A percentile compares a stretch with the other conserved stretches of the same genome.
Conservation (phyloP, 345 rosid genomes). For the Zanthoxylum bungeanum region DNA sequence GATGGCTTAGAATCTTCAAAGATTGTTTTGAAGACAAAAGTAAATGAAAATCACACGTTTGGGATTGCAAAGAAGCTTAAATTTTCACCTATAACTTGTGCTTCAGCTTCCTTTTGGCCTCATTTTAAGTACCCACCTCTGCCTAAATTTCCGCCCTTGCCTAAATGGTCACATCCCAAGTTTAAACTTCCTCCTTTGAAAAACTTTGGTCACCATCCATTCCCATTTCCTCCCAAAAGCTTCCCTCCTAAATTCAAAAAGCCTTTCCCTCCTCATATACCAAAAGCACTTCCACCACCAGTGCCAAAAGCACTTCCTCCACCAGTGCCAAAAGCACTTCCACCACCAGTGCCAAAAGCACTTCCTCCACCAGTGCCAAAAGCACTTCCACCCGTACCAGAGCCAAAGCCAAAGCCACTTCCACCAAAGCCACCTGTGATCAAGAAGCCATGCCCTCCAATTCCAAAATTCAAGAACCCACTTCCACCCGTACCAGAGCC, state of each 20-base stretch:
- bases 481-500: too few species aligned
- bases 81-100: slow-evolving; percentile 54
- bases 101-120: slow-evolving; percentile 58
- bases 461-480: too few species aligned
- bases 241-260: slow-evolving; percentile 22
- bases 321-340: slow-evolving; percentile 10
- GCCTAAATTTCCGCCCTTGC: slow-evolving; percentile 30
- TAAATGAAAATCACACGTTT: slow-evolving; percentile 41
- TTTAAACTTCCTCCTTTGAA: slow-evolving; percentile 31
- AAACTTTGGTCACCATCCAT: slow-evolving; percentile 17
- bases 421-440: too few species aligned
- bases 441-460: too few species aligned
- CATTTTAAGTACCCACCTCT: slow-evolving; percentile 31
- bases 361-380: slow-evolving; percentile 18
- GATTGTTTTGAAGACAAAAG: slow-evolving; percentile 41
- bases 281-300: slow-evolving; percentile 11
- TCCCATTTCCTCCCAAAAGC: slow-evolving; percentile 21
- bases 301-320: slow-evolving; percentile 10
- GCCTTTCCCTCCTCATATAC: slow-evolving; percentile 3
- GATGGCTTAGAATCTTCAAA: slow-evolving; percentile 54
- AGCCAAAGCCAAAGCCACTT: too few species aligned
- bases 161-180: slow-evolving; percentile 23
- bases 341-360: slow-evolving; percentile 14
- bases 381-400: too few species aligned
- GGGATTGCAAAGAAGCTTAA: slow-evolving; percentile 56